Evolutionary conservation across 371 early-diverging fungal genomes (phyloP).

Genomic region (Sporodiniella umbellata): DNA sequence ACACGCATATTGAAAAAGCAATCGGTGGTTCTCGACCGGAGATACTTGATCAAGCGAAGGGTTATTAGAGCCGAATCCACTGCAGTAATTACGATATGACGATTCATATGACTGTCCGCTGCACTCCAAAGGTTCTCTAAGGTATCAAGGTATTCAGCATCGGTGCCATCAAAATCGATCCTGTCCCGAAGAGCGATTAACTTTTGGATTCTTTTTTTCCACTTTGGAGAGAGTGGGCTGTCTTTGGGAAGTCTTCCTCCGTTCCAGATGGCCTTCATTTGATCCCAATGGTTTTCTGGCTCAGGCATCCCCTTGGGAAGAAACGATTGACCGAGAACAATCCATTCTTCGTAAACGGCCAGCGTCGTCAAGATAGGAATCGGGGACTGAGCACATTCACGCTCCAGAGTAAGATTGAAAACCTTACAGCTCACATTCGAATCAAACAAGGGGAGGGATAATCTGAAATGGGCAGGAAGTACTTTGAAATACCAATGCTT

Average conservation of each 20-base stretch:
- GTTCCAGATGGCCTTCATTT: slow-evolving; percentile 5
- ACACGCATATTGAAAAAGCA: slow-evolving; percentile 32
- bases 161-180: slow-evolving; percentile 23
- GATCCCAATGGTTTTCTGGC: slow-evolving; percentile 15
- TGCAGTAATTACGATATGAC: not conserved
- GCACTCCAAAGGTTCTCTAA: slow-evolving; percentile 3
- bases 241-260: not conserved
- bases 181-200: slow-evolving; percentile 11
- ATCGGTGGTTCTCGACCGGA: slow-evolving; percentile 13
- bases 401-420: slow-evolving; percentile 12
- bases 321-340: slow-evolving; percentile 13
- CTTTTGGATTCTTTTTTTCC: slow-evolving; percentile 20
- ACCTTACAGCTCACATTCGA: slow-evolving; percentile 8
- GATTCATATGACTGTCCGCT: not conserved
- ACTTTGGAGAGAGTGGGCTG: slow-evolving; percentile 11
- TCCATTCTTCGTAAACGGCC: slow-evolving; percentile 26
- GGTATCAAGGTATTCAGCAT: slow-evolving; percentile 20
- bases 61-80: slow-evolving; percentile 23
- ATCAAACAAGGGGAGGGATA: slow-evolving; percentile 35
- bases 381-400: slow-evolving; percentile 14
- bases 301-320: slow-evolving; percentile 4
- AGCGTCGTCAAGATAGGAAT: slow-evolving; percentile 34
- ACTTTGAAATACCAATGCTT: slow-evolving; percentile 35
- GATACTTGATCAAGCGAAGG: slow-evolving; percentile 15
- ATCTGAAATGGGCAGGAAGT: slow-evolving; percentile 22